Conservation (phyloP, 257 asterid species). For the Jasminum sambac region DNA sequence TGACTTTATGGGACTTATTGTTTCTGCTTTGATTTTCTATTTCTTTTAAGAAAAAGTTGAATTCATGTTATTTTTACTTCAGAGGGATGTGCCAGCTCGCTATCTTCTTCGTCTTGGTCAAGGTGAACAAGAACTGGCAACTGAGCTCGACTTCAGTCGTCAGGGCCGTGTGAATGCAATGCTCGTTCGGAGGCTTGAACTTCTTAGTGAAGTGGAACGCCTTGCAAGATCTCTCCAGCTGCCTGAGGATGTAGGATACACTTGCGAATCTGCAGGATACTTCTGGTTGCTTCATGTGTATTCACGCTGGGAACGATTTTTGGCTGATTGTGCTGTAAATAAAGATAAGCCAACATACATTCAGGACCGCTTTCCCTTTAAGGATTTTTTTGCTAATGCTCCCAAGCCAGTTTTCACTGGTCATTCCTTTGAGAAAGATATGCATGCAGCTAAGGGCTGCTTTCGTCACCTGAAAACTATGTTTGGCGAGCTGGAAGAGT, state of each 20-base stretch:
- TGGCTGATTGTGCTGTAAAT: conserved; percentile 72
- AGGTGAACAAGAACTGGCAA: conserved; percentile 98
- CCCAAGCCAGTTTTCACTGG: conserved; percentile 77
- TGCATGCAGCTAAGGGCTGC: conserved; percentile 94
- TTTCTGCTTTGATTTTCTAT: not conserved
- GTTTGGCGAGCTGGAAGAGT: conserved; percentile 99
- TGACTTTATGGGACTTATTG: not conserved
- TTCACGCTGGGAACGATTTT: conserved; percentile 94
- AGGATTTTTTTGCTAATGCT: conserved; percentile 81
- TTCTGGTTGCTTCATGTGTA: conserved; percentile 98
- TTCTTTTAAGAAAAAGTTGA: conserved; percentile 14
- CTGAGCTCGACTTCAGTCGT: conserved; percentile 98
- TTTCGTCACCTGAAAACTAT: conserved; percentile 87
- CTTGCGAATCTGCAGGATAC: conserved; percentile 97
- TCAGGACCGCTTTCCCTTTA: conserved; percentile 85
- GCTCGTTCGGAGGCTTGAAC: conserved; percentile 93
- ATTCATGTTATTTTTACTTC: conserved; percentile 25
- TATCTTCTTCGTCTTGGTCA: conserved; percentile 99
- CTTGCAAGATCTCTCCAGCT: conserved; percentile 88
- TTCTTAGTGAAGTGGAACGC: conserved; percentile 93
- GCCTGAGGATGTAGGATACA: conserved; percentile 97
- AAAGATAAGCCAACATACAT: conserved; percentile 67
- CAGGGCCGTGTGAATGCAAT: conserved; percentile 99
- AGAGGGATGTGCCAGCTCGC: conserved; percentile 99
- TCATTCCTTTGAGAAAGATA: conserved; percentile 73